Evolutionary conservation across 768 basidiomycete species (phyloP).

Genomic region (Exsudoporus frostii): DNA sequence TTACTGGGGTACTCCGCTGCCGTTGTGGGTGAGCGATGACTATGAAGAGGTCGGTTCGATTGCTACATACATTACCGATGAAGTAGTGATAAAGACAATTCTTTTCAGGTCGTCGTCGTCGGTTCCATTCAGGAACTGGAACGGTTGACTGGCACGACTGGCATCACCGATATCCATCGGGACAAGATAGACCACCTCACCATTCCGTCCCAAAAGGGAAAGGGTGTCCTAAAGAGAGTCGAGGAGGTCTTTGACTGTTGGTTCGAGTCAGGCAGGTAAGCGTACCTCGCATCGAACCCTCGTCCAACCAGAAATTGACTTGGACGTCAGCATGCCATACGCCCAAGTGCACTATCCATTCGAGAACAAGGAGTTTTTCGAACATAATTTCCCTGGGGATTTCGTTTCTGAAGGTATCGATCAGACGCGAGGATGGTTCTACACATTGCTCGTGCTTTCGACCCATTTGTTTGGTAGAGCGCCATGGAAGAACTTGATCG

Average conservation of each 20-base stretch:
- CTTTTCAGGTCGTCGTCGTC: constrained; percentile 69
- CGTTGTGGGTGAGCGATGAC: constrained; percentile 94
- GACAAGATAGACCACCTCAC: constrained; percentile 96
- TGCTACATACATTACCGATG: neutral
- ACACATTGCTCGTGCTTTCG: constrained; percentile 93
- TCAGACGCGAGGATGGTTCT: constrained; percentile 99
- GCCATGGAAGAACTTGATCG: constrained; percentile 98
- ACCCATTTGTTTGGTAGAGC: constrained; percentile 91
- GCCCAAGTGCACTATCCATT: constrained; percentile 98
- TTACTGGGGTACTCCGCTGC: constrained; percentile 98
- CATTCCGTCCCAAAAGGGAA: constrained; percentile 88
- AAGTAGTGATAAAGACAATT: neutral
- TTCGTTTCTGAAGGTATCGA: constrained; percentile 99
- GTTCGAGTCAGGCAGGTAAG: constrained; percentile 98
- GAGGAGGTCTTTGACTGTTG: constrained; percentile 99
- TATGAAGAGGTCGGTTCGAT: constrained; percentile 60
- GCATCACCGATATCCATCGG: constrained; percentile 87
- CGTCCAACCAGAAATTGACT: neutral
- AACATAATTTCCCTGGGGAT: constrained; percentile 86
- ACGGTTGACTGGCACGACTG: constrained; percentile 74
- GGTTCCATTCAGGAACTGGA: constrained; percentile 89
- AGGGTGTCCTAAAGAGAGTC: constrained; percentile 81
- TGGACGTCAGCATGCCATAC: constrained; percentile 83
- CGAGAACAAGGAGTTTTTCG: constrained; percentile 89
- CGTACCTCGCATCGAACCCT: neutral